Base-by-base conservation (phyloP, 331 rosid species). In the Telfairia occidentalis region DNA sequence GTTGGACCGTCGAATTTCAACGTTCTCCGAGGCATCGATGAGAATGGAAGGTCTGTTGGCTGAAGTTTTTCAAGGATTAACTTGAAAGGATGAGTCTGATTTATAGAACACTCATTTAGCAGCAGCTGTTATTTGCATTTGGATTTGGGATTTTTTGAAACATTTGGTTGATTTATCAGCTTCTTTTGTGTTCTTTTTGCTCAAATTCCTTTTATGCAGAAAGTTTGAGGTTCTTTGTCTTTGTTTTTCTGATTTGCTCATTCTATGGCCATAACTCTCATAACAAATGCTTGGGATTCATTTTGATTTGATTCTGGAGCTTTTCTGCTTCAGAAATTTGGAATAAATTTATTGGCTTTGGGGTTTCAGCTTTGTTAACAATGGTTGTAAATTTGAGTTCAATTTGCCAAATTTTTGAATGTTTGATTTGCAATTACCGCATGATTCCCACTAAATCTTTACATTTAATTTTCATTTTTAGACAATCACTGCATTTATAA, bases 1-100 rank as follows among this genome's bases (percentile, higher is more conserved):
- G 92, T 88, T 63, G 91, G 88, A 59, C 86, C 94, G 8, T 90
- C 97, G 32, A 87, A 78, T 26, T 88, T 92, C 81, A 81, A 77
- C 55, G 57, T 83, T 79, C 64, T 83, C 76, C 86, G 75, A 58
- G 87, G 79, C n/a, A 15, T 45, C 19, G 79, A 75, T 29, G 29
- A 71, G 45, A 71, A 49, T 30, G 76, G 60, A 70, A 70, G 40
- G 32, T 70, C 57, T 70, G 75, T 8, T 45, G 75, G 40, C 8
- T 70, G 74, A 70, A 46, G 24, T 28, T 26, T 28, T 26, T 3
- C 21, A 46, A 70, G 55, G 24, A 38, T 66, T n/a, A 64, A 64
- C 46, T 35, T 65, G 53, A 23, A 23, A 19, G 38, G 74, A 69
- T 26, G 57, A 46, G 24, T 48, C 76, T 71, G 76, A 71, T 28